Base-by-base conservation (phyloP, 2,329 filamentous ascomycete genomes). In the Cordyceps cateniannulata region DNA sequence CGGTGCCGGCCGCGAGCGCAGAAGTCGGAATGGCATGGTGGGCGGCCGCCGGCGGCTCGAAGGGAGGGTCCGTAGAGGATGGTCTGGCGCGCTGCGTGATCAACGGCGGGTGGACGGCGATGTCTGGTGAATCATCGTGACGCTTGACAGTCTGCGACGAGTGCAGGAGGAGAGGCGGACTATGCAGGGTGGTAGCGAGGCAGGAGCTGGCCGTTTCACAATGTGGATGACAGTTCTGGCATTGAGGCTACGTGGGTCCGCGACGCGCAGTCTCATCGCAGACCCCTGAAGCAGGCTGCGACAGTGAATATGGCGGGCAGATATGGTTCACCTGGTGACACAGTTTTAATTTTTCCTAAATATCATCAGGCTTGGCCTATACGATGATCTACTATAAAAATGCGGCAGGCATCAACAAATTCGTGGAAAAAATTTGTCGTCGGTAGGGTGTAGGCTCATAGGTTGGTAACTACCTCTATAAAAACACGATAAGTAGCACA, bases 1-100 rank as follows among this genome's bases (percentile, higher is more conserved):
- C 68, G 86, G 85, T 70, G 83, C 83, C 69, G 91, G 83, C 70
- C 88, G 87, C 75, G 86, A 88, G 77, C 90, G 89, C 66, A 90
- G 77, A 68, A 83, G 85, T 71, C 82, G 86, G 72, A 87, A 81
- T 73, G 86, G 77, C 82, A 84, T 84, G 65, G 68, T 73, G 70
- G 64, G 20, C 48, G 35, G 56, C 47, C 47, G 56, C 47, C 48
- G 9, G 55, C 47, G 56, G 56, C 56, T 55, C 16, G 18, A 49
- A 32, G 24, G 45, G 45, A 49, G 35, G n/a, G 25, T 44, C 24
- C 8, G 6, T 27, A 22, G 35, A 32, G 16, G 20, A 29, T 27
- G 10, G 48, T 38, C 25, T 44, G 48, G 45, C 25, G 48, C 25
- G 38, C 48, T 59, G 27, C 12, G 35, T 45, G 32, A 59, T 51